Evolutionary conservation across 306 rosid species (phyloP).

Genomic region (Citrullus amarus): DNA sequence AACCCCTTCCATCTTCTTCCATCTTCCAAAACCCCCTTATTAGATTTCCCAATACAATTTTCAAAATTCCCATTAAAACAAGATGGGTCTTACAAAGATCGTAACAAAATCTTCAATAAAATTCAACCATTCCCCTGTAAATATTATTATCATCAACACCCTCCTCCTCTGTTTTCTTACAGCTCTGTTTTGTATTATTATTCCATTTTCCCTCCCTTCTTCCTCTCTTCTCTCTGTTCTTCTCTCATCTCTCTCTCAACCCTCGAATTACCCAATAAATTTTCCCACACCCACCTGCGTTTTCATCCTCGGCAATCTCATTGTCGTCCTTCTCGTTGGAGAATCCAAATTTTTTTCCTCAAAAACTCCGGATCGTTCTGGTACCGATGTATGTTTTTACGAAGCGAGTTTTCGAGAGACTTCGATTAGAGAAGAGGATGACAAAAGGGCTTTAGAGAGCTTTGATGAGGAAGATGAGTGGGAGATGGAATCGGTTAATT

Average conservation of each 20-base stretch:
- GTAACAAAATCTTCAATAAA: neutral
- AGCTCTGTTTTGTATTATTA: conserved; percentile 20
- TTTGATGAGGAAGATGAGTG: conserved; percentile 4
- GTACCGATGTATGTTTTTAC: neutral
- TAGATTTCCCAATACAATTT: neutral
- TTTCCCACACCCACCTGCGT: conserved; percentile 26
- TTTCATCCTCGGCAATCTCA: conserved; percentile 37
- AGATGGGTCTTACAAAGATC: neutral
- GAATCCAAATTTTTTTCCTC: conserved; percentile 44
- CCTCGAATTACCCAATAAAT: neutral
- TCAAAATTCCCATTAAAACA: neutral
- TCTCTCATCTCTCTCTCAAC: neutral
- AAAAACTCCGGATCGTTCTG: conserved; percentile 27
- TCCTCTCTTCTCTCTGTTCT: conserved; percentile 11
- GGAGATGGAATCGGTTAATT: conserved; percentile 9
- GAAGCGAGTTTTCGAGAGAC: neutral
- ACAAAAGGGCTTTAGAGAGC: neutral
- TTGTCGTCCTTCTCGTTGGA: conserved; percentile 28
- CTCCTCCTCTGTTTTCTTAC: conserved; percentile 14
- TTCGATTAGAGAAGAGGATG: neutral
- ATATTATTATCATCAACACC: neutral
- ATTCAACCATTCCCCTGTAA: neutral
- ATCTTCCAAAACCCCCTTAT: neutral
- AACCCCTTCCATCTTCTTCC: neutral
- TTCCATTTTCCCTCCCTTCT: neutral